Percentiles rank a stretch among this genome's conserved stretches.
Evolutionary conservation across 2,329 filamentous ascomycete species (phyloP).

Genomic region (Aspergillus glaucus): DNA sequence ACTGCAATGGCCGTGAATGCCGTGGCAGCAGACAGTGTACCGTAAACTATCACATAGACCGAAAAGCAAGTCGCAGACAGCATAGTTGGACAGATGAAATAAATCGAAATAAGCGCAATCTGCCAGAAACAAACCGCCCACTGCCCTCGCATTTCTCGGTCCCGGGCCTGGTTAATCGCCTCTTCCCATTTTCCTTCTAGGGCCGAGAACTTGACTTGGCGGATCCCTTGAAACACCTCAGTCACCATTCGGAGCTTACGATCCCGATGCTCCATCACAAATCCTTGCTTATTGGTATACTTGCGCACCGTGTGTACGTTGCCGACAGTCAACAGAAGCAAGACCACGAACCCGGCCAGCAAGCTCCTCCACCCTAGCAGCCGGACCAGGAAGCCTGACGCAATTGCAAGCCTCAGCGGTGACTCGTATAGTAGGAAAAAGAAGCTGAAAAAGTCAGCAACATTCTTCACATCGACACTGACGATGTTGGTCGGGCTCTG

Average conservation of each 20-base stretch:
- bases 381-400: constrained; percentile 56
- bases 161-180: constrained; percentile 58
- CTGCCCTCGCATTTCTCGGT: constrained; percentile 61
- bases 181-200: constrained; percentile 66
- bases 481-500: constrained; percentile 58
- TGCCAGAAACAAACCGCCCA: constrained; percentile 61
- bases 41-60: constrained; percentile 58
- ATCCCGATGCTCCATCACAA: constrained; percentile 67
- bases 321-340: constrained; percentile 58
- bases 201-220: constrained; percentile 76
- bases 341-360: constrained; percentile 56
- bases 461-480: constrained; percentile 62
- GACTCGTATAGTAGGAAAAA: constrained; percentile 59
- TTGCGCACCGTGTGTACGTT: constrained; percentile 60
- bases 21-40: constrained; percentile 59
- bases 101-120: constrained; percentile 56
- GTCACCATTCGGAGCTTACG: constrained; percentile 66
- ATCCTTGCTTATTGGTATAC: constrained; percentile 59
- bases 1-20: constrained; percentile 70
- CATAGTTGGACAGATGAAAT: constrained; percentile 65
- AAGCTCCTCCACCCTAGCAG: constrained; percentile 67
- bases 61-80: constrained; percentile 64
- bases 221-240: constrained; percentile 68
- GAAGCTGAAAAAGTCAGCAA: constrained; percentile 60
- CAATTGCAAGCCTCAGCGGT: constrained; percentile 58